Percentiles rank a stretch among this genome's conserved stretches.
phyloP scores from a whole-genome alignment of 208 protist species.

The Acanthamoeba sp. region DNA sequence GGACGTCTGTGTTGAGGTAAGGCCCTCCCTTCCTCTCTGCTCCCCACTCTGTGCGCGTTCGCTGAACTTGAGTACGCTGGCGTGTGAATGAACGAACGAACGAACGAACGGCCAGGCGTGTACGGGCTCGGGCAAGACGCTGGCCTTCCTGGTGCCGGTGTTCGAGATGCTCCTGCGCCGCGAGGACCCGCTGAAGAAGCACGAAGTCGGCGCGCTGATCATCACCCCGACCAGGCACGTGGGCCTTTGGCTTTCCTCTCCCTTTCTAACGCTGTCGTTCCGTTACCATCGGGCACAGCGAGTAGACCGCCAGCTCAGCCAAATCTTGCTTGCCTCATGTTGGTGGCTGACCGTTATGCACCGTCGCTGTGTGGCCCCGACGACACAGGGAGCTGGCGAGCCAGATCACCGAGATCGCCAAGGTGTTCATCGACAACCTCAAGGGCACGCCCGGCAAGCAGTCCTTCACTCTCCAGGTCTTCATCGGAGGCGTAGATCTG shows the following conservation, averaged over 20 bases:
- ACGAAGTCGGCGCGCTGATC: conserved; percentile 85
- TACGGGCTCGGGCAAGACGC: conserved; percentile 89
- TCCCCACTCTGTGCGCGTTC: no score
- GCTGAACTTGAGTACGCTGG: no score
- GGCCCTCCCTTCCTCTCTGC: no score
- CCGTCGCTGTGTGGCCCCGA: no score
- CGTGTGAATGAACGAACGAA: background rate
- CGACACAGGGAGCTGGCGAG: conserved; percentile 85
- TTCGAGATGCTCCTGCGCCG: conserved; percentile 86
- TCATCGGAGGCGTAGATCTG: conserved; percentile 85
- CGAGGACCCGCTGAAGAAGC: conserved; percentile 68
- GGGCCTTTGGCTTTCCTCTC: no score
- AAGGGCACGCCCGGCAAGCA: conserved; percentile 44
- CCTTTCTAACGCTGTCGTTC: background rate
- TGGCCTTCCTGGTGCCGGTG: conserved; percentile 89
- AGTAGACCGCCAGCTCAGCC: no score
- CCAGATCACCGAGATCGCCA: conserved; percentile 82
- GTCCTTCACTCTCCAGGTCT: conserved; percentile 63
- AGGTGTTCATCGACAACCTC: conserved; percentile 42
- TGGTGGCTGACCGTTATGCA: no score
- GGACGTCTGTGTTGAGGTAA: conserved; percentile 88
- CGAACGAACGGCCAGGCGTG: conserved; percentile 76
- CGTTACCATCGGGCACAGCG: background rate
- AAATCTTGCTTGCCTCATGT: no score
- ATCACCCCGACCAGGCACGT: conserved; percentile 87